Conservation (phyloP, 306 rosid genomes). For the Alnus glutinosa region DNA sequence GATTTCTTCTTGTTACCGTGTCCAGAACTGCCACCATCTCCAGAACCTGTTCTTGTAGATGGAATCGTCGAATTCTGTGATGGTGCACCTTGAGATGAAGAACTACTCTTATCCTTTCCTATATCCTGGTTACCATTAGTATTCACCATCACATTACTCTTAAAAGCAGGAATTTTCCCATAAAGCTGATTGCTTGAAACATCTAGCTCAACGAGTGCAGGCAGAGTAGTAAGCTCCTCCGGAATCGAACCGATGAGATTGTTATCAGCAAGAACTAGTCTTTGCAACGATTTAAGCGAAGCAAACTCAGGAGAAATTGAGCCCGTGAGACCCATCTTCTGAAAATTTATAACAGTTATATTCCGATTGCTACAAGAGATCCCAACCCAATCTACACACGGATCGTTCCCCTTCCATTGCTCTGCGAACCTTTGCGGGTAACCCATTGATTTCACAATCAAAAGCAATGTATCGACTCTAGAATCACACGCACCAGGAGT, state of each 20-base stretch:
- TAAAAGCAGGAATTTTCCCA: slow-evolving; percentile 70
- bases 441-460: slow-evolving; percentile 47
- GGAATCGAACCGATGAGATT: slow-evolving; percentile 72
- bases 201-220: slow-evolving; percentile 56
- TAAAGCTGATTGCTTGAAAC: slow-evolving; percentile 60
- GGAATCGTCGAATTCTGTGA: slow-evolving; percentile 30
- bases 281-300: slow-evolving; percentile 54
- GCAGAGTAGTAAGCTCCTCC: slow-evolving; percentile 53
- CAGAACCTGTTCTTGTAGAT: slow-evolving; percentile 23
- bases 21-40: slow-evolving; percentile 28
- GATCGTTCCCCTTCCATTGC: slow-evolving; percentile 78
- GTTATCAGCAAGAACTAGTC: slow-evolving; percentile 65
- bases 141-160: slow-evolving; percentile 44
- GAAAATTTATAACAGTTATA: slow-evolving; percentile 62
- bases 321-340: slow-evolving; percentile 76
- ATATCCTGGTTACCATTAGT: slow-evolving; percentile 60
- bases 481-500: slow-evolving; percentile 65
- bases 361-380: slow-evolving; percentile 58
- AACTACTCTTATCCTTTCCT: slow-evolving; percentile 51
- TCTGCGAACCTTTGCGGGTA: slow-evolving; percentile 74
- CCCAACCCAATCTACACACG: slow-evolving; percentile 78
- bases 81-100: slow-evolving; percentile 25
- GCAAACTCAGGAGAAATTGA: slow-evolving; percentile 62
- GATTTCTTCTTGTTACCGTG: slow-evolving; percentile 43
- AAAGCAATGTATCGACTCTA: slow-evolving; percentile 52